Evolutionary conservation across 805 yeast genomes (phyloP), one percentile per base, ranked within the genome.

Genomic region (Candida ortonii): DNA sequence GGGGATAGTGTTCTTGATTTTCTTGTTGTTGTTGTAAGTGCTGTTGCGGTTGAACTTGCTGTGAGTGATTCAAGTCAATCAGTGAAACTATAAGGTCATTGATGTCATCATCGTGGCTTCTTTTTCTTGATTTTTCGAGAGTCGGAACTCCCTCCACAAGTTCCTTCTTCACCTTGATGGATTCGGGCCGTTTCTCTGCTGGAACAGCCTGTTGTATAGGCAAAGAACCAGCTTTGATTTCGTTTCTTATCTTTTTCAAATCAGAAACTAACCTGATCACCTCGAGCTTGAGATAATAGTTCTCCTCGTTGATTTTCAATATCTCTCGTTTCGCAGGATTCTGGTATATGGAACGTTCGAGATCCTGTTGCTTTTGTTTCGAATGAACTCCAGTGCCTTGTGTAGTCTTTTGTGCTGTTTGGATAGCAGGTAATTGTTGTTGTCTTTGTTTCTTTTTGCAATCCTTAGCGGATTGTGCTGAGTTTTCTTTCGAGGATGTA

Each of bases 251-350:
- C 12, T 49, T 39, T 40, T 68, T 69, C 47, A 70, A 53, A 41
- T 67, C 70, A 8, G 68, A 57, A 3, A 70, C 74, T 6, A 70
- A 52, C 36, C 61, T 65, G 9, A 70, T 65, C 6, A 70, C 64
- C 42, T 70, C 70, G 22, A 62, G 41, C 49, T 69, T 70, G 25
- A 70, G 44, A 27, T 55, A 55, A 40, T 65, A 62, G 43, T 70
- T 70, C 39, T 70, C 76, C 40, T 67, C 68, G 37, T 66, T 67
- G 30, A 69, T 63, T 30, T 61, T 61, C 29, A 61, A 38, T n/a
- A 70, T 58, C 14, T 68, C 66, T 18, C 53, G 57, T 32, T 67
- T 70, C 11, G 66, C 40, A 2, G 65, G 66, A 32, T 58, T 55
- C 19, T 50, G 46, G 12, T 46, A 34, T 10, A 58, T 48, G 9